Evolutionary conservation across 371 early-diverging fungal species (phyloP).

Genomic region (Mucor sp.): DNA sequence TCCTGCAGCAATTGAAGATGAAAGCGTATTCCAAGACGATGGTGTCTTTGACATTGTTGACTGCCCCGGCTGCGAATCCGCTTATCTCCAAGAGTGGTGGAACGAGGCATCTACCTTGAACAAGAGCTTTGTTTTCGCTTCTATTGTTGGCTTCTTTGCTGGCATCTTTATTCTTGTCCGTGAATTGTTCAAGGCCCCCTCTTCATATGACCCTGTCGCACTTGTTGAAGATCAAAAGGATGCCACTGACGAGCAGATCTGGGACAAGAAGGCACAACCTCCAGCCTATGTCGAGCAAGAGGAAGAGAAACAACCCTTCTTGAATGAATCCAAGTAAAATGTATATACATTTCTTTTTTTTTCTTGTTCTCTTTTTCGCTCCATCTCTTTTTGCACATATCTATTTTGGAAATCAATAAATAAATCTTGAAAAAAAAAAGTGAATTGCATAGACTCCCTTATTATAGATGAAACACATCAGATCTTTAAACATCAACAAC

Average conservation of each 20-base stretch:
- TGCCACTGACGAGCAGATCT: constrained; percentile 1
- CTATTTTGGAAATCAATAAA: background rate
- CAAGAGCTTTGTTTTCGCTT: constrained; percentile 29
- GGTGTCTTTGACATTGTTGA: constrained; percentile 1
- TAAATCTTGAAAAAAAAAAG: background rate
- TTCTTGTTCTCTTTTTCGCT: background rate
- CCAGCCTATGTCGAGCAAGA: constrained; percentile 33
- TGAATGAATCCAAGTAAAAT: constrained; percentile 8
- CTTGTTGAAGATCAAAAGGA: constrained; percentile 21
- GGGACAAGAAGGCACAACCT: constrained; percentile 29
- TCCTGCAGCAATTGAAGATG: background rate
- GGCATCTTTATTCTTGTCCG: constrained; percentile 31
- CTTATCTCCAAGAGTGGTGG: constrained; percentile 39
- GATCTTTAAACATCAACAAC: background rate
- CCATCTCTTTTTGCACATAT: background rate
- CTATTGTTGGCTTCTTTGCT: constrained; percentile 30
- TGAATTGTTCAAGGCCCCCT: constrained; percentile 26
- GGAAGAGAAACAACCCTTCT: constrained; percentile 40
- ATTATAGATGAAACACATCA: background rate
- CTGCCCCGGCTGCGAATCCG: constrained; percentile 17
- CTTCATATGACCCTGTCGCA: constrained; percentile 19
- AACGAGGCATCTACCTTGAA: constrained; percentile 26
- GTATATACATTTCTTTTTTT: too few relatives aligned
- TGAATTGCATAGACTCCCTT: background rate
- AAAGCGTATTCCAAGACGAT: background rate